phyloP scores from a whole-genome alignment of 2,329 filamentous ascomycete genomes.

The Alternaria arbusti region DNA sequence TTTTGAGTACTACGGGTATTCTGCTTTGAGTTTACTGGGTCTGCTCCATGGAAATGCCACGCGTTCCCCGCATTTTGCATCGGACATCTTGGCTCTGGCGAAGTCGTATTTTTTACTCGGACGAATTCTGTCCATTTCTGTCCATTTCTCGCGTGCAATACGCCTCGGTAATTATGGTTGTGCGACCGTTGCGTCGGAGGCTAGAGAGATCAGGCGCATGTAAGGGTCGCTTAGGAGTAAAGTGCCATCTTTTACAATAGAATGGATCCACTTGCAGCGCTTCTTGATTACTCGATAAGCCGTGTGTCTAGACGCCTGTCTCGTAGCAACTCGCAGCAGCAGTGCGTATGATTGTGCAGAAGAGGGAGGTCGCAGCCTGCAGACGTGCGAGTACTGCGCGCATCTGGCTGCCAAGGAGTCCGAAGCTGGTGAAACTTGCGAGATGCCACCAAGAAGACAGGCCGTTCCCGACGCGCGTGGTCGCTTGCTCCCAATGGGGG shows the following conservation, averaged over 20 bases:
- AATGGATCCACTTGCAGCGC: not conserved
- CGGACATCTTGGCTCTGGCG: not conserved
- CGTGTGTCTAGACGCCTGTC: not conserved
- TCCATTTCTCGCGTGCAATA: not conserved
- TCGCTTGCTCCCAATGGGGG: not conserved
- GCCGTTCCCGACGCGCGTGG: not conserved
- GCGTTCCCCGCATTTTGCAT: not conserved
- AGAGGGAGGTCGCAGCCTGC: not conserved
- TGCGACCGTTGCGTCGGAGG: not conserved
- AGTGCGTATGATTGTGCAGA: not conserved
- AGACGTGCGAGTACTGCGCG: not conserved
- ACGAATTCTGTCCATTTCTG: not conserved
- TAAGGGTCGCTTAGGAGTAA: not conserved
- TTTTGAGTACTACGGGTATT: not conserved
- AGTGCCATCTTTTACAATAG: not conserved
- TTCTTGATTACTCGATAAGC: not conserved
- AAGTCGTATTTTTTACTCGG: not conserved
- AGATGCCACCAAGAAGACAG: not conserved
- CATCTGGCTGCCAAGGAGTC: slow-evolving; percentile 4
- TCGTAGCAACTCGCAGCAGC: not conserved
- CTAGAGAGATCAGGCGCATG: not conserved
- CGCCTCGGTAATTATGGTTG: not conserved
- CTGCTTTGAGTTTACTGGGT: not conserved
- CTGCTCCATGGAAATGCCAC: not conserved
- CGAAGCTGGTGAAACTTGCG: not conserved